Evolutionary conservation across 129 eudicot genomes (phyloP).

Genomic region (Tagetes erecta): DNA sequence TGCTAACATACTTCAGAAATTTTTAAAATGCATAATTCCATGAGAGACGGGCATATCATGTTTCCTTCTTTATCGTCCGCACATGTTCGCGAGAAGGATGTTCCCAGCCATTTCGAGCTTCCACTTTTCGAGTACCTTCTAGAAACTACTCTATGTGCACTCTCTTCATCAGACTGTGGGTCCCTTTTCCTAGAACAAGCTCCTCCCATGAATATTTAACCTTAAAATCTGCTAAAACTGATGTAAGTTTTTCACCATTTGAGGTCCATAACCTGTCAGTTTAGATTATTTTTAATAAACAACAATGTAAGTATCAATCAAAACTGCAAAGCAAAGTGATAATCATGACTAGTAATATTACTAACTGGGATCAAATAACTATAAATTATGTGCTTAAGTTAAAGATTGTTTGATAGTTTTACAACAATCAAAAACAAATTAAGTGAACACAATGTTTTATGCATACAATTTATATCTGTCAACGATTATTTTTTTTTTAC

Average conservation of each 20-base stretch:
- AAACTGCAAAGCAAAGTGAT: slow-evolving; percentile 2
- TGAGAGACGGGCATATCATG: slow-evolving; percentile 64
- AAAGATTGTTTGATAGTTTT: not conserved
- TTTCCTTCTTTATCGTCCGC: slow-evolving; percentile 48
- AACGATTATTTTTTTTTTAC: not conserved
- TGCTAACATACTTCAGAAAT: slow-evolving; percentile 56
- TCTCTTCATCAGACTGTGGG: slow-evolving; percentile 51
- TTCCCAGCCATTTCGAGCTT: slow-evolving; percentile 77
- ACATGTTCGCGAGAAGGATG: slow-evolving; percentile 43
- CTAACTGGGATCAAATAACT: not conserved
- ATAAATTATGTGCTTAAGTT: not conserved
- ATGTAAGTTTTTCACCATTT: not conserved
- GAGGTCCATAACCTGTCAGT: not conserved
- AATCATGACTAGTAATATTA: not conserved
- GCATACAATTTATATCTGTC: not conserved
- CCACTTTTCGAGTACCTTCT: slow-evolving; percentile 63
- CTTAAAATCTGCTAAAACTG: not conserved
- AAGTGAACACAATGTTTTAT: not conserved
- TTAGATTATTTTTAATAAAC: not conserved
- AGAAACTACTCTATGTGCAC: slow-evolving; percentile 45
- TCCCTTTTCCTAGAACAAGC: slow-evolving; percentile 80
- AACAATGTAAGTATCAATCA: not conserved
- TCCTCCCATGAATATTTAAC: slow-evolving; percentile 62
- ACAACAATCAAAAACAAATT: not conserved
- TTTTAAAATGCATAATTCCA: slow-evolving; percentile 78